Evolutionary conservation across 768 basidiomycete genomes (phyloP), one percentile per base, ranked within the genome.

Genomic region (Phallus indusiatus): DNA sequence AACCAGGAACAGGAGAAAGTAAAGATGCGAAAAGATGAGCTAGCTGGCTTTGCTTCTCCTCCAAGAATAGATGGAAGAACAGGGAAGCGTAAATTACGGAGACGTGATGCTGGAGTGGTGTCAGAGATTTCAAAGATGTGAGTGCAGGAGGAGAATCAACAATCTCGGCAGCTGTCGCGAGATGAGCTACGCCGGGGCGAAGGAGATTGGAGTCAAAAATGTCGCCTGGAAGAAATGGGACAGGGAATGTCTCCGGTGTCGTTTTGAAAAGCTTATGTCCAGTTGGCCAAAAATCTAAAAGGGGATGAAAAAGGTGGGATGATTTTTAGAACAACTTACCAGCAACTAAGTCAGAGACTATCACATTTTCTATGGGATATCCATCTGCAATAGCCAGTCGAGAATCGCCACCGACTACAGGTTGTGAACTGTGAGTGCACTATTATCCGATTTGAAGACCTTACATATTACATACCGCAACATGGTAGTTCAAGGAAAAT

Each of bases 401-500:
- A 16, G 70, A 66, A 55, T 79, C 78, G 48, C 69, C 74, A 0
- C 78, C 78, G 17, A 55, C 20, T 59, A 42, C 28, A n/a, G n/a
- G n/a, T n/a, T n/a, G n/a, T n/a, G 17, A 35, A 12, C 16, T 3
- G 21, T 35, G 52, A 34, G 16, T 12, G 34, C 8, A 14, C 24
- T 28, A 24, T 52, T 24, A 42, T 56, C 60, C 10, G 60, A 61
- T 24, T 33, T 33, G n/a, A 56, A 42, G n/a, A 61, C 49, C 18
- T 56, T 47, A 22, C 21, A 20, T 20, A 12, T 11, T 16, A 65
- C 73, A 59, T 60, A 78, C 77, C 70, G 60, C 76, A 77, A 60
- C 76, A 78, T 6, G 75, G 78, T 9, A 78, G 65, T 49, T 80
- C 78, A 9, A 80, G 67, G 20, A 78, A 67, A 12, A 79, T 67